These are phyloP conservation scores for Musa schizocarpa DNA, from an alignment of 176 grass and related monocot species.

Conservation along the genomic window DNA sequence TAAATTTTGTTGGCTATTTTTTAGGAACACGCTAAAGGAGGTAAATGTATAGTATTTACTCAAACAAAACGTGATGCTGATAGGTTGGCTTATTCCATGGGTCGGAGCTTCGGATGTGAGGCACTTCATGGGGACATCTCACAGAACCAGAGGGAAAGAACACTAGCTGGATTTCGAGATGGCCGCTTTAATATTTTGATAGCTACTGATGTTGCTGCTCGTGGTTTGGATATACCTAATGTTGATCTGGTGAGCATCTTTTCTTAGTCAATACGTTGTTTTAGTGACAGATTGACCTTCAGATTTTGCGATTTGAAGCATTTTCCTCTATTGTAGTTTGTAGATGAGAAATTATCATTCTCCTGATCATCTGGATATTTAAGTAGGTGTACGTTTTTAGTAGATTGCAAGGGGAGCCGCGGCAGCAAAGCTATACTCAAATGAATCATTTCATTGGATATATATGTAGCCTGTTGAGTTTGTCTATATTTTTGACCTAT, in stretches of 20 bases:
- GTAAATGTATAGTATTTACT: constrained; percentile 95
- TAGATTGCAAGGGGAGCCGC: no score
- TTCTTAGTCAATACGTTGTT: no score
- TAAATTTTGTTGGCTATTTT: not conserved
- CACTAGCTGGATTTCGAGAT: constrained; percentile 78
- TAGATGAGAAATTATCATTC: no score
- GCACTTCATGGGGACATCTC: constrained; percentile 94
- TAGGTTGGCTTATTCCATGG: constrained; percentile 70
- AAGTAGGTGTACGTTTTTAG: no score
- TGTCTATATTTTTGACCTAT: not conserved
- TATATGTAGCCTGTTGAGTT: no score
- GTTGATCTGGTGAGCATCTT: constrained; percentile 67
- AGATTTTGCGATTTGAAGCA: no score
- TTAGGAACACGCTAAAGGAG: constrained; percentile 90
- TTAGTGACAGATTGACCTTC: no score
- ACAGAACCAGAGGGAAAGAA: constrained; percentile 85
- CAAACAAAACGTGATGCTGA: constrained; percentile 95
- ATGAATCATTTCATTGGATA: no score
- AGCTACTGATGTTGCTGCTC: constrained; percentile 87
- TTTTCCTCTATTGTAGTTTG: no score
- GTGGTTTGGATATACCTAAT: constrained; percentile 94
- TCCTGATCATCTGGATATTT: no score
- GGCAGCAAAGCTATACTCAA: no score
- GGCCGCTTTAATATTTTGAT: constrained; percentile 75
- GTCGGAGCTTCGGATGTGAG: constrained; percentile 66